These are phyloP conservation scores for Diaporthe capsici DNA, from an alignment of 2,329 filamentous ascomycete species.

Conservation along the genomic window DNA sequence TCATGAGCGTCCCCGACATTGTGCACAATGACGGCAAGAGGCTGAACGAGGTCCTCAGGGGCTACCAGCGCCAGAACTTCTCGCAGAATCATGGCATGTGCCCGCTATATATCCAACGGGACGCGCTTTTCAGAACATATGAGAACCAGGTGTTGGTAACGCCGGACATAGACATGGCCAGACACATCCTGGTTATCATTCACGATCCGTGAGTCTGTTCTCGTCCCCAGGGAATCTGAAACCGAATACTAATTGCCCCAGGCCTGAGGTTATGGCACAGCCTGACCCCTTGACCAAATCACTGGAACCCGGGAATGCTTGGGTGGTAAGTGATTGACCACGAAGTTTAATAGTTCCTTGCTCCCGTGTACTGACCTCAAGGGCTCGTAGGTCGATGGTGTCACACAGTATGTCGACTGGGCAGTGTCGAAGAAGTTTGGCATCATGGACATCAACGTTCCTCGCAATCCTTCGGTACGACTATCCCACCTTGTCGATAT, in stretches of 20 bases:
- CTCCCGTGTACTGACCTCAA: constrained; percentile 16
- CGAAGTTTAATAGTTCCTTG: neutral
- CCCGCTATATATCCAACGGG: constrained; percentile 83
- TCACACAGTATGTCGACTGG: constrained; percentile 88
- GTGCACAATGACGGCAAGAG: constrained; percentile 69
- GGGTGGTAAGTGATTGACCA: constrained; percentile 75
- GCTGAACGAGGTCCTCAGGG: constrained; percentile 84
- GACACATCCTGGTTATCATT: constrained; percentile 85
- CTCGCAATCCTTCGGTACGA: constrained; percentile 67
- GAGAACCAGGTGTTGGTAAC: constrained; percentile 90
- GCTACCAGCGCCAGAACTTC: constrained; percentile 80
- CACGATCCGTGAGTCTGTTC: constrained; percentile 82
- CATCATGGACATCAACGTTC: constrained; percentile 93
- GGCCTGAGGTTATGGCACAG: constrained; percentile 79
- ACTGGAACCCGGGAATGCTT: constrained; percentile 87
- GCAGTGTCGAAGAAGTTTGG: constrained; percentile 82
- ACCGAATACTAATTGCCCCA: constrained; percentile 49
- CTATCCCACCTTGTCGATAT: constrained; percentile 56
- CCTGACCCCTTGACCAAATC: constrained; percentile 79
- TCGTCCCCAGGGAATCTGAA: constrained; percentile 26
- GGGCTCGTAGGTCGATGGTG: constrained; percentile 78
- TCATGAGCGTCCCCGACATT: constrained; percentile 68
- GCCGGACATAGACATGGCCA: constrained; percentile 74
- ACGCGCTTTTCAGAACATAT: constrained; percentile 80
- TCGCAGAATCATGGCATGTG: constrained; percentile 83